Evolutionary conservation across 768 basidiomycete genomes (phyloP).

Genomic region (Clitopilus hobsonii): DNA sequence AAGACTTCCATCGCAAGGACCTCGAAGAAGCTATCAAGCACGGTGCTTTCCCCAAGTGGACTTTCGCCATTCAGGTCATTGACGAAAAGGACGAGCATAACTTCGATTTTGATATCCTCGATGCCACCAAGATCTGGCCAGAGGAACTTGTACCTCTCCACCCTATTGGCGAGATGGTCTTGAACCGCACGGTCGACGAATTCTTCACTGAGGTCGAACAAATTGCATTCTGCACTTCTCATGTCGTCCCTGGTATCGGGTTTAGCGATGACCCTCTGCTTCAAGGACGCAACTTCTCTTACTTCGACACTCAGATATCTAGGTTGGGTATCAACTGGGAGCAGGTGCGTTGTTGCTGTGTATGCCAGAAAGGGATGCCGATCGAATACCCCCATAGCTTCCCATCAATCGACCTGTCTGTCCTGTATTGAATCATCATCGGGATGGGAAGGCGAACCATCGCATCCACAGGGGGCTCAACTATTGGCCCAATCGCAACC

Average conservation of each 20-base stretch:
- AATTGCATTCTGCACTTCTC: slow-evolving; percentile 81
- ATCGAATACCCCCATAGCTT: slow-evolving; percentile 33
- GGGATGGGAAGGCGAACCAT: slow-evolving; percentile 56
- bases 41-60: slow-evolving; percentile 73
- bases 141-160: slow-evolving; percentile 76
- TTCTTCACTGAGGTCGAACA: slow-evolving; percentile 89
- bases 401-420: slow-evolving; percentile 83
- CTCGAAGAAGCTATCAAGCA: slow-evolving; percentile 76
- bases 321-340: slow-evolving; percentile 81
- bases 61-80: slow-evolving; percentile 71
- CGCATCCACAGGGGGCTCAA: slow-evolving; percentile 63
- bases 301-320: slow-evolving; percentile 81
- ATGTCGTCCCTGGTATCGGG: slow-evolving; percentile 64
- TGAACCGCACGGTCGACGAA: slow-evolving; percentile 62
- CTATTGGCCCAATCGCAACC: slow-evolving; percentile 80
- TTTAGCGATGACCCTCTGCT: slow-evolving; percentile 77
- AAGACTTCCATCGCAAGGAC: slow-evolving; percentile 85
- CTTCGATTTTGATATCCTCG: slow-evolving; percentile 85
- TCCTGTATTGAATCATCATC: slow-evolving; percentile 66
- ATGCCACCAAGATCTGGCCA: slow-evolving; percentile 85
- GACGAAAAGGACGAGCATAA: slow-evolving; percentile 69
- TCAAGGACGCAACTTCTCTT: slow-evolving; percentile 84
- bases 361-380: not conserved
- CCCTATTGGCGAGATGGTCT: slow-evolving; percentile 69
- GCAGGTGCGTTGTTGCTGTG: slow-evolving; percentile 31